These are phyloP conservation scores for Hypoxylon trugodes DNA, from an alignment of 495 filamentous ascomycete genomes.

Conservation along the genomic window DNA sequence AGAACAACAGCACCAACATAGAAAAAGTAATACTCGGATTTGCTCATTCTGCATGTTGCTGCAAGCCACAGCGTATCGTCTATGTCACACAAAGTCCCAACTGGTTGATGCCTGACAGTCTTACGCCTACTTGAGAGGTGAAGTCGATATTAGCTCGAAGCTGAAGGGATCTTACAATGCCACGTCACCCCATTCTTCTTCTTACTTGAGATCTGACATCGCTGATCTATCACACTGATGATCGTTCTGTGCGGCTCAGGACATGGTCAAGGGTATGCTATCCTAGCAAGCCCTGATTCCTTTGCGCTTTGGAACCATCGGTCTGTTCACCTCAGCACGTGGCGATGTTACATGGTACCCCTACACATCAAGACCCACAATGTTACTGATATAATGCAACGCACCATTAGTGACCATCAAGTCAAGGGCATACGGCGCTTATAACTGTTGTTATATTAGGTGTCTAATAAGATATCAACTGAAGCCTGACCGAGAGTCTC, in stretches of 20 bases:
- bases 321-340: conserved; percentile 33
- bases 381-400: conserved; percentile 28
- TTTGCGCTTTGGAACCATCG: conserved; percentile 9
- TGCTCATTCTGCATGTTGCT: too few relatives aligned
- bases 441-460: conserved; percentile 21
- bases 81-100: conserved; percentile 1
- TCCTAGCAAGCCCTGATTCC: conserved; percentile 18
- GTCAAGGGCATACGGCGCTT: conserved; percentile 16
- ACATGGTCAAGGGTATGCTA: conserved; percentile 17
- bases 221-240: conserved; percentile 4
- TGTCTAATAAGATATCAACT: conserved; percentile 21
- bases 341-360: conserved; percentile 31
- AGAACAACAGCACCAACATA: neutral
- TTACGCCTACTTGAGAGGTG: conserved; percentile 12
- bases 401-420: conserved; percentile 34
- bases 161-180: conserved; percentile 1
- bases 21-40: neutral
- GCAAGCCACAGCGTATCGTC: neutral
- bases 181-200: conserved; percentile 21
- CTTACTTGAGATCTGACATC: conserved; percentile 21
- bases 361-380: conserved; percentile 32
- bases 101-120: neutral
- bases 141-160: conserved; percentile 1
- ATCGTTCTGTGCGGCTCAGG: conserved; percentile 27
- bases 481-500: conserved; percentile 16